Conservation (phyloP, 371 early-diverging fungal species). For the Mycotypha africana region DNA sequence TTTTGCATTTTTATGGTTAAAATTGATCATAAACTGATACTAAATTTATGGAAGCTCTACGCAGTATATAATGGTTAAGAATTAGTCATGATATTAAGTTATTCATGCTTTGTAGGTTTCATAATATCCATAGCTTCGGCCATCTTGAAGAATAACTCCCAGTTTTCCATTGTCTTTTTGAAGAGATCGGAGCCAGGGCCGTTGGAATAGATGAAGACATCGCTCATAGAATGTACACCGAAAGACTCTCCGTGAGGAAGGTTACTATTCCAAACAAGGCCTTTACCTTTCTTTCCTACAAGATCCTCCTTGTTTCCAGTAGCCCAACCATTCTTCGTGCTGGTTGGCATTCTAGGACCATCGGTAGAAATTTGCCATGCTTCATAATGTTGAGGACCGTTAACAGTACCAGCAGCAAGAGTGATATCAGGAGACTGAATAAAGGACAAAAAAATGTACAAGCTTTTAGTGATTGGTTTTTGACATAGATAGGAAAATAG, state of each 20-base stretch:
- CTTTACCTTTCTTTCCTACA: conserved; percentile 34
- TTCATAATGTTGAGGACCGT: conserved; percentile 53
- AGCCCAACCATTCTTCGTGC: conserved; percentile 17
- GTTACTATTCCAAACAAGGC: conserved; percentile 36
- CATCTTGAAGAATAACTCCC: conserved; percentile 57
- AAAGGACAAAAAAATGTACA: not conserved
- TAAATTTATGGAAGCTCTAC: no score
- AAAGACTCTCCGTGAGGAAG: conserved; percentile 24
- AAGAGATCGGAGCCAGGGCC: conserved; percentile 53
- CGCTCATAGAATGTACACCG: conserved; percentile 58
- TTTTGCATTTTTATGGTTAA: no score
- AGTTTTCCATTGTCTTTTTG: conserved; percentile 54
- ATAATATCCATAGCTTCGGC: conserved; percentile 28
- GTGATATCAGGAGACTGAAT: conserved; percentile 44
- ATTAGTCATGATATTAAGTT: not conserved
- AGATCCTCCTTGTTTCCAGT: conserved; percentile 32
- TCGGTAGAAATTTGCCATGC: conserved; percentile 48
- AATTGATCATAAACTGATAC: no score
- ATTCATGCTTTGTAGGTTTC: conserved; percentile 10
- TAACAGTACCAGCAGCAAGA: conserved; percentile 61
- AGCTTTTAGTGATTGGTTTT: no score
- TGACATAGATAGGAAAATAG: no score
- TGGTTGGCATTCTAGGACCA: conserved; percentile 40
- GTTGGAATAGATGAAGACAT: conserved; percentile 53
- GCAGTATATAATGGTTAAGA: no score